phyloP scores from a whole-genome alignment of 2,329 filamentous ascomycete genomes.

The Beauveria bassiana region DNA sequence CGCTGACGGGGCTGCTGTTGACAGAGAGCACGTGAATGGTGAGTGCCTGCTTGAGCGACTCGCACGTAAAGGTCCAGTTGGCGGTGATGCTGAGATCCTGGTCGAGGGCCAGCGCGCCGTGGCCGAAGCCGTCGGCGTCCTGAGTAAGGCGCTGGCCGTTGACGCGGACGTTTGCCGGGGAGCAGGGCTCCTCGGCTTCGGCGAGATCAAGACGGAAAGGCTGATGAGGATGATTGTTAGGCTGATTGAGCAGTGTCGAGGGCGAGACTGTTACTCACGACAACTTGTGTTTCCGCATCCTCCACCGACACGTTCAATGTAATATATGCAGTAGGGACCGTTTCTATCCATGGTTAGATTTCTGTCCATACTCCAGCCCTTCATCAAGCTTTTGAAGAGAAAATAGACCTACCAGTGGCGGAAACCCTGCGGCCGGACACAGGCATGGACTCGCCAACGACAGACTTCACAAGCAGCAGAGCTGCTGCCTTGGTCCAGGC shows the following conservation, averaged over 20 bases:
- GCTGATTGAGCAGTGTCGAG: not conserved
- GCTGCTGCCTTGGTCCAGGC: slow-evolving; percentile 22
- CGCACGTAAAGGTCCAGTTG: slow-evolving; percentile 40
- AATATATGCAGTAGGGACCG: slow-evolving; percentile 18
- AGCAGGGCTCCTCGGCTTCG: slow-evolving; percentile 38
- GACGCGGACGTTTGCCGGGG: slow-evolving; percentile 37
- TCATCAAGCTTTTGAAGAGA: not conserved
- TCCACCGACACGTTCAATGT: slow-evolving; percentile 18
- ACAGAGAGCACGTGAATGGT: slow-evolving; percentile 35
- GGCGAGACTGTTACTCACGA: slow-evolving; percentile 15
- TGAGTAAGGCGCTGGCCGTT: slow-evolving; percentile 36
- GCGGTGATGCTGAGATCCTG: slow-evolving; percentile 32
- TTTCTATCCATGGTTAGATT: slow-evolving; percentile 8
- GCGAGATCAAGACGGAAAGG: slow-evolving; percentile 37
- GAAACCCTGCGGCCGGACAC: not conserved
- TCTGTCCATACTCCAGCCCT: not conserved
- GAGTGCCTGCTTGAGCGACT: slow-evolving; percentile 36
- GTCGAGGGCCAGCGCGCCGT: slow-evolving; percentile 32
- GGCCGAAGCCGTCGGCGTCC: slow-evolving; percentile 31
- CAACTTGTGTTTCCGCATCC: slow-evolving; percentile 13
- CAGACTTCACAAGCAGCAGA: slow-evolving; percentile 17
- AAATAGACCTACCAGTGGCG: slow-evolving; percentile 1
- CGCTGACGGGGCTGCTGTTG: slow-evolving; percentile 30
- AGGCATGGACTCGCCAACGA: not conserved
- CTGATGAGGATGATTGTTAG: slow-evolving; percentile 16